phyloP scores from a whole-genome alignment of 1,139 yeast species.

The Nakaseomyces glabratus region DNA sequence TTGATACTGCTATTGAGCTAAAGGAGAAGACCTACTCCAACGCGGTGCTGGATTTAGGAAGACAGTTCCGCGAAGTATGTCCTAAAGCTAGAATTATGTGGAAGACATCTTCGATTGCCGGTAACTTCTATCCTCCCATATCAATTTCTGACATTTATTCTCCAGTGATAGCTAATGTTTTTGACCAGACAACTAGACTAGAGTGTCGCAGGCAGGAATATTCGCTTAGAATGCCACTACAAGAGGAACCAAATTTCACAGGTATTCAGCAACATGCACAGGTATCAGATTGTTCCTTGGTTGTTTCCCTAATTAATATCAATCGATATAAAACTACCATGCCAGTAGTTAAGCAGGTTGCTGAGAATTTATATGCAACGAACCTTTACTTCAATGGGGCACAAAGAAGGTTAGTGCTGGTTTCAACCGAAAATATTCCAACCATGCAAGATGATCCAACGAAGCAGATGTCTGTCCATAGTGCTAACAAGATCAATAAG shows the following conservation, averaged over 20 bases:
- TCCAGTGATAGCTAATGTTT: constrained; percentile 1
- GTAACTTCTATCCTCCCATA: constrained; percentile 35
- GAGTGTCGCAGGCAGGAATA: constrained; percentile 14
- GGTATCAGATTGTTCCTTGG: constrained; percentile 69
- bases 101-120: constrained; percentile 37
- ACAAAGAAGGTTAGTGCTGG: constrained; percentile 41
- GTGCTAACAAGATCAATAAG: constrained; percentile 34
- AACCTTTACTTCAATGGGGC: constrained; percentile 52
- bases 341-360: constrained; percentile 8
- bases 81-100: constrained; percentile 34
- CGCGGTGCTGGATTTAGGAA: constrained; percentile 14
- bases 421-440: constrained; percentile 38
- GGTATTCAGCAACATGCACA: constrained; percentile 41
- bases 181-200: constrained; percentile 15
- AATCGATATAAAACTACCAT: constrained; percentile 3
- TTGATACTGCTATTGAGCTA: constrained; percentile 9
- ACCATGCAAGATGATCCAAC: constrained; percentile 11
- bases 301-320: constrained; percentile 47
- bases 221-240: constrained; percentile 15
- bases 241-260: constrained; percentile 24
- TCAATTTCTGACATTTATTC: constrained; percentile 8
- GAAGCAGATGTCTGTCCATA: constrained; percentile 5
- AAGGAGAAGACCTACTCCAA: constrained; percentile 15
- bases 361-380: constrained; percentile 34
- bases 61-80: constrained; percentile 12